Conservation (phyloP, 106 monocot species). For the Triglochin maritima region DNA sequence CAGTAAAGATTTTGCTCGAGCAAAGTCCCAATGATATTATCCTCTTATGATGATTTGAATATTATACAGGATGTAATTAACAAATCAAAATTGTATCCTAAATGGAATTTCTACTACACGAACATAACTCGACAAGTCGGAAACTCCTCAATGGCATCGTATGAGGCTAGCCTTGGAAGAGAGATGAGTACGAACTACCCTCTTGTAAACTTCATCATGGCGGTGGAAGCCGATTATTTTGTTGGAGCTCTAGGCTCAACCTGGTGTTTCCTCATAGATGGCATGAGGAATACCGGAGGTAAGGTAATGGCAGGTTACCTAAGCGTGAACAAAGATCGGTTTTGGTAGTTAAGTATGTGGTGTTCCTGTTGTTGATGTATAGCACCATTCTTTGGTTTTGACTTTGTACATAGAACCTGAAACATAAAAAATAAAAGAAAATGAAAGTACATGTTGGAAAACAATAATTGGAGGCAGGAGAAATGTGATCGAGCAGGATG, state of each 20-base stretch:
- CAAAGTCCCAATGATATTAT: no score
- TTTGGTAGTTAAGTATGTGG: conserved; percentile 43
- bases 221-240: conserved; percentile 85
- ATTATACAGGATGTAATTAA: conserved; percentile 48
- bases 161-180: conserved; percentile 70
- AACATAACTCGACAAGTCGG: conserved; percentile 52
- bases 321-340: conserved; percentile 82
- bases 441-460: no score
- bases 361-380: background rate
- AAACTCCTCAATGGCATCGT: conserved; percentile 58
- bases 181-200: conserved; percentile 82
- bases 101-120: conserved; percentile 75
- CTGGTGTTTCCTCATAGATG: conserved; percentile 87
- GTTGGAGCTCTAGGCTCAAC: conserved; percentile 83
- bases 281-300: conserved; percentile 81
- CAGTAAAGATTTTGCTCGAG: background rate
- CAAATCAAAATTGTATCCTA: conserved; percentile 31
- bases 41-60: background rate
- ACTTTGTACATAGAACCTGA: no score
- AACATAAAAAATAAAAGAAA: no score
- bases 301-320: conserved; percentile 82
- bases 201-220: conserved; percentile 80
- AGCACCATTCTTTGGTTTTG: no score
- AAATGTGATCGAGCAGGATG: no score
- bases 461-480: no score